Evolutionary conservation across 371 early-diverging fungal genomes (phyloP).

Genomic region (Rhizopus microsporus): DNA sequence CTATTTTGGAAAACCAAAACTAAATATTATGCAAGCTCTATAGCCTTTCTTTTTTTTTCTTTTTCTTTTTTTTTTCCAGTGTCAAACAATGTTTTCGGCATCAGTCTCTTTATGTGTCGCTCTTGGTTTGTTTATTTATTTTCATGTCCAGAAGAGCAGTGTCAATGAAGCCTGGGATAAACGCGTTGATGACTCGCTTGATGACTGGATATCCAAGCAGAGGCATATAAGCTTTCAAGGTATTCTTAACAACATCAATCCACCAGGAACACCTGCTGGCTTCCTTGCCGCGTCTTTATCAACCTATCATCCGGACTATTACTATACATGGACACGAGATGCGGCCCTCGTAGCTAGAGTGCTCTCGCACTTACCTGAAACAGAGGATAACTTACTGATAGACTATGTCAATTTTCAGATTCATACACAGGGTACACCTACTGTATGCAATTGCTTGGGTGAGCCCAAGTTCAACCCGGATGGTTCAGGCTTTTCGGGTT

Average conservation of each 20-base stretch:
- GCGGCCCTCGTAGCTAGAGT: conserved; percentile 63
- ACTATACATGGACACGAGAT: conserved; percentile 79
- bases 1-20: too few species aligned
- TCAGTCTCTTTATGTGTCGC: too few species aligned
- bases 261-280: conserved; percentile 32
- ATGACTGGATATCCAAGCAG: conserved; percentile 28
- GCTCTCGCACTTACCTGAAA: conserved; percentile 23
- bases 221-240: conserved; percentile 24
- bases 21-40: too few species aligned
- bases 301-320: conserved; percentile 68
- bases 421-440: conserved; percentile 30
- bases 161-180: too few species aligned
- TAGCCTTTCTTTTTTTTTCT: too few species aligned
- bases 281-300: conserved; percentile 46
- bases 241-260: conserved; percentile 37
- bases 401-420: conserved; percentile 43
- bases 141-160: too few species aligned
- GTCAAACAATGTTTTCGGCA: too few species aligned
- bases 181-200: not conserved
- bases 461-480: conserved; percentile 79
- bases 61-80: too few species aligned
- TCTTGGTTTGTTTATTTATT: too few species aligned
- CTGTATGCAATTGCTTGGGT: conserved; percentile 58
- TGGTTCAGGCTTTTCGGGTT: conserved; percentile 51
- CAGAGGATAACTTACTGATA: conserved; percentile 17